These are phyloP conservation scores for Alternaria tenuissima DNA, from an alignment of 2,329 filamentous ascomycete genomes.

Conservation along the genomic window DNA sequence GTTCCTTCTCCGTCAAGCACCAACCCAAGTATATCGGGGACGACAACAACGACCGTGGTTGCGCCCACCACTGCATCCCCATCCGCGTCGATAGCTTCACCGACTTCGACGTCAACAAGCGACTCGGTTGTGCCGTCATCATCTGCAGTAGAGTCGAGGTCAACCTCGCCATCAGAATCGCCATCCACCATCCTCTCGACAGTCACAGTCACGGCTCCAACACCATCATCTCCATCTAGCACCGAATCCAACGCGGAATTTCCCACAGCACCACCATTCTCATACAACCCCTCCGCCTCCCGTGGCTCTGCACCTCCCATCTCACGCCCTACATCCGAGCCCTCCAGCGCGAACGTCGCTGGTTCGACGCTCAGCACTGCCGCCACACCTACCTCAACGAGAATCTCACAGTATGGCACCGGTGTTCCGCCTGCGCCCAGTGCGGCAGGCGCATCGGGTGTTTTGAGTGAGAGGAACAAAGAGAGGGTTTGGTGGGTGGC, in stretches of 20 bases:
- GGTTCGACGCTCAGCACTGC: conserved; percentile 26
- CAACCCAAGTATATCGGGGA: background rate
- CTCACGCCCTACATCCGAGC: conserved; percentile 7
- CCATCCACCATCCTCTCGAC: background rate
- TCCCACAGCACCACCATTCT: conserved; percentile 11
- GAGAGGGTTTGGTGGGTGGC: conserved; percentile 46
- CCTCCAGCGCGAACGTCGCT: conserved; percentile 11
- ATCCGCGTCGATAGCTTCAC: background rate
- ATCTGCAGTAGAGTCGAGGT: background rate
- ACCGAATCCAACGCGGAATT: background rate
- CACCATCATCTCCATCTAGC: background rate
- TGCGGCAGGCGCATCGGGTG: conserved; percentile 22
- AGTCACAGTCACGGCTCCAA: background rate
- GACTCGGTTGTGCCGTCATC: background rate
- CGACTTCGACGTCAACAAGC: background rate
- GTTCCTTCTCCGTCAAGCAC: background rate
- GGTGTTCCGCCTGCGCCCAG: conserved; percentile 41
- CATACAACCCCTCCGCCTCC: conserved; percentile 14
- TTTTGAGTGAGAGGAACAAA: conserved; percentile 16
- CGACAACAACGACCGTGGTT: background rate
- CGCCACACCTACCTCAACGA: conserved; percentile 19
- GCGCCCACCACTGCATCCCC: background rate
- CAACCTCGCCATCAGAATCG: background rate
- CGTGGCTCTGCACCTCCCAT: conserved; percentile 12
- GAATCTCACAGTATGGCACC: conserved; percentile 20